Evolutionary conservation across 179 eudicot species (phyloP), one percentile per base, ranked within the genome.

Genomic region (Carnegiea gigantea): DNA sequence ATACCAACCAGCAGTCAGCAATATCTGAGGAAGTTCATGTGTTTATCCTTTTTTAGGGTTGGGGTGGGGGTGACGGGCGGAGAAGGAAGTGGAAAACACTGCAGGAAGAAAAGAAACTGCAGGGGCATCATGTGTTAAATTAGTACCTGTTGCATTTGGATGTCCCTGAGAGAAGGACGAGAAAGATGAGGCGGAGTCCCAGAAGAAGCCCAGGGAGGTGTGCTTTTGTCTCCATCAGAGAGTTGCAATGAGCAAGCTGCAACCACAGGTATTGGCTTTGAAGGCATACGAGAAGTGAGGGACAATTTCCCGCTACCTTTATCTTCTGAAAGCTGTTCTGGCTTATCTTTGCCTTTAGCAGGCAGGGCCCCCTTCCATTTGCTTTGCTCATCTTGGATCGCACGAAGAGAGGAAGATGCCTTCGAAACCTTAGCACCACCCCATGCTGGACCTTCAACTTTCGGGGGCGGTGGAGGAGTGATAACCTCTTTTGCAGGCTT

Each of bases 161-260:
- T 96, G 78, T 94, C 94, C 88, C 94, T 91, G 36, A 96, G 89
- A 70, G 98, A 96, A 62, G 99, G 98, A 75, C 96, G 95, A 82
- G 93, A 92, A 80, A 40, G 85, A 76, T 85, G 86, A 85, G 99
- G 99, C 17, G 99, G 97, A n/a, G 99, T 96, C 73, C 93, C 95
- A 36, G 99, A 95, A 78, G 98, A 89, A 82, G 94, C 89, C 99
- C 99, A 96, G 83, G 95, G 96, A 77, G 99, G 98, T 21, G 95
- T 89, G 84, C 83, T 84, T 83, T 79, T 92, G 21, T 95, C 99
- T 74, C 87, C 95, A 51, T 96, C 98, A 30, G 89, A 70, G 5
- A 79, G 80, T 71, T 85, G 94, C 71, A 85, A 57, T 33, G 86
- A 81, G 73, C 70, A 82, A 73, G 87, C 49, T 30, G 92, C 80